Conservation (phyloP, 371 early-diverging fungal species). For the Mucor racemosus region DNA sequence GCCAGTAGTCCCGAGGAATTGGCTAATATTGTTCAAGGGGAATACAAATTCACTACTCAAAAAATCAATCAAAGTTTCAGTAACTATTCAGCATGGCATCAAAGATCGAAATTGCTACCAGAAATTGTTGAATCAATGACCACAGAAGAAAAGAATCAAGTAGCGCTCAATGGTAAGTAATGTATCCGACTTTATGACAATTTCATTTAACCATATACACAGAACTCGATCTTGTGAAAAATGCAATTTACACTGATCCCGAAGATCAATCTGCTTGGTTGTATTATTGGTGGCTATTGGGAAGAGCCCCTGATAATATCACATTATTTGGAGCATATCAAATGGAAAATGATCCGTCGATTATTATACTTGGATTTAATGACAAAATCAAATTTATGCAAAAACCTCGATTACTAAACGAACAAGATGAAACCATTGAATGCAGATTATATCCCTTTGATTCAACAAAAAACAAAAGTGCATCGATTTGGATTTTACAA, state of each 20-base stretch:
- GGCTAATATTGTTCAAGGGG: conserved; percentile 43
- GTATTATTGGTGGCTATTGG: conserved; percentile 90
- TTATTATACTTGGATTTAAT: conserved; percentile 31
- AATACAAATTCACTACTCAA: conserved; percentile 83
- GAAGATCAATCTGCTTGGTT: conserved; percentile 97
- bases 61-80: conserved; percentile 92
- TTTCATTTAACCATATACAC: not conserved
- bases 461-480: conserved; percentile 5
- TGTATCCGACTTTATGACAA: too few species aligned
- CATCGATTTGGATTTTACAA: conserved; percentile 34
- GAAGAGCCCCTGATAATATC: conserved; percentile 43
- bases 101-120: conserved; percentile 83
- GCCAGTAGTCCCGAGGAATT: conserved; percentile 23
- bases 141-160: conserved; percentile 42
- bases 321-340: conserved; percentile 31
- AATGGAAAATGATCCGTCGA: conserved; percentile 9
- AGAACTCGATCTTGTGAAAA: conserved; percentile 85
- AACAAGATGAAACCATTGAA: conserved; percentile 4
- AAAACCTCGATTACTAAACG: conserved; percentile 21
- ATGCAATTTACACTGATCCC: conserved; percentile 94
- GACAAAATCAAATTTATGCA: conserved; percentile 24
- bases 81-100: conserved; percentile 98
- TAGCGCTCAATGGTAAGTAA: conserved; percentile 41
- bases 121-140: conserved; percentile 54
- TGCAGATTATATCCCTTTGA: conserved; percentile 27